These are phyloP conservation scores for Ophiostoma populinum DNA, from an alignment of 2,329 filamentous ascomycete species.

Conservation along the genomic window DNA sequence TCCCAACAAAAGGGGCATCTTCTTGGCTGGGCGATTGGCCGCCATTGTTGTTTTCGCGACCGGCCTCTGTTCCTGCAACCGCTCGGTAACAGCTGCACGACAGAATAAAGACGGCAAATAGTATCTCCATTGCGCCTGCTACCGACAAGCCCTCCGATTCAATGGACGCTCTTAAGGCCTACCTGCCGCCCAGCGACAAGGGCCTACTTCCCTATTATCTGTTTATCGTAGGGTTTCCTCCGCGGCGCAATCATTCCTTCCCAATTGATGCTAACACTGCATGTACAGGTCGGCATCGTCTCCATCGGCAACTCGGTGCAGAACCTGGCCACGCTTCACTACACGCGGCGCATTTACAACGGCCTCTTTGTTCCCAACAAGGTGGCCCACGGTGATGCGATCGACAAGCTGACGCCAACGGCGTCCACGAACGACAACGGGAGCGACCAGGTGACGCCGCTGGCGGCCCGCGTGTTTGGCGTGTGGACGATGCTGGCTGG, in stretches of 20 bases:
- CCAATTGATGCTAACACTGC: neutral
- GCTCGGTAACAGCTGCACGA: neutral
- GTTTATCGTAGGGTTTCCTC: conserved; percentile 32
- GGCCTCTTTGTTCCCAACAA: conserved; percentile 38
- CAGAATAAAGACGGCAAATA: neutral
- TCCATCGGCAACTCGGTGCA: conserved; percentile 76
- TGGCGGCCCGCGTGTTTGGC: conserved; percentile 66
- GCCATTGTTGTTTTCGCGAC: too few relatives aligned
- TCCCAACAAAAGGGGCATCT: neutral
- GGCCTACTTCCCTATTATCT: conserved; percentile 43
- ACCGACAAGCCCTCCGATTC: neutral
- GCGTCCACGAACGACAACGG: conserved; percentile 25
- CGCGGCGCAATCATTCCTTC: too few relatives aligned
- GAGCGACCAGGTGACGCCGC: conserved; percentile 49
- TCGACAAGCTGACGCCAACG: conserved; percentile 31
- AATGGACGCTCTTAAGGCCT: conserved; percentile 29
- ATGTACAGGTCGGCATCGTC: conserved; percentile 57
- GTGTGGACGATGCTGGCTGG: conserved; percentile 73
- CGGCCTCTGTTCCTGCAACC: too few relatives aligned
- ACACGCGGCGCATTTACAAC: conserved; percentile 76
- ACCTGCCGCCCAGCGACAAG: conserved; percentile 30
- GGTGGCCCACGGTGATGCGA: conserved; percentile 30
- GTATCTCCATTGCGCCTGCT: neutral
- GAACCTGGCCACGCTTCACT: conserved; percentile 62
- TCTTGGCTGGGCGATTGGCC: neutral